Evolutionary conservation across 768 basidiomycete species (phyloP), one percentile per base, ranked within the genome.

Genomic region (Gymnopilus dilepis): DNA sequence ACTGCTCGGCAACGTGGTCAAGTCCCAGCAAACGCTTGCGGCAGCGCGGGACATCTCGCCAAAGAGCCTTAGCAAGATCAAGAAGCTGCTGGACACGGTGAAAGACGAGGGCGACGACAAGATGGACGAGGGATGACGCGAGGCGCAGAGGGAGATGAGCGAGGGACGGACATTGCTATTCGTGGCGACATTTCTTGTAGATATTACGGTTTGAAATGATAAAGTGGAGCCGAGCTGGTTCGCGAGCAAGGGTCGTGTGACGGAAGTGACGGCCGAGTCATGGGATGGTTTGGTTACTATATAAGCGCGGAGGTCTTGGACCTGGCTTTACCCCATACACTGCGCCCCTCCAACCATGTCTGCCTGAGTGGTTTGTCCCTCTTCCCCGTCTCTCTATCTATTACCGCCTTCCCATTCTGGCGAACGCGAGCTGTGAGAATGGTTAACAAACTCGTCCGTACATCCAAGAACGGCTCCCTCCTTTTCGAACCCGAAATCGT

Each of bases 41-140:
- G 82, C 90, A 38, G 97, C 95, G 66, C 88, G 95, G 64, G 97
- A 99, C 72, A 85, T 98, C 60, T 92, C 97, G 47, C 97, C 97
- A 41, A 94, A 97, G 78, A 91, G 91, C 71, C 77, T 88, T 62
- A 85, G 83, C 56, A 95, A 94, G 83, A 88, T 91, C 70, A 90
- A 86, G 80, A 91, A 87, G 73, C 79, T 93, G 65, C 80, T 90
- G 70, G 90, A 86, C 62, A 91, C 87, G 24, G 82, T 81, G 64
- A 84, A 82, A 74, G 90, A 92, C 66, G 86, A 82, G 38, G 82
- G 77, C 45, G 86, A 86, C 59, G 87, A 88, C 53, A 77, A 82
- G 68, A 92, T 92, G 91, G 92, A 92, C 69, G 88, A 91, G 71
- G 88, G 89, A 64, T 91, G 80, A 85, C 48, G 64, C 52, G 63